Evolutionary conservation across 805 yeast genomes (phyloP), one percentile per base, ranked within the genome.

Genomic region (Starmera dryadoides): DNA sequence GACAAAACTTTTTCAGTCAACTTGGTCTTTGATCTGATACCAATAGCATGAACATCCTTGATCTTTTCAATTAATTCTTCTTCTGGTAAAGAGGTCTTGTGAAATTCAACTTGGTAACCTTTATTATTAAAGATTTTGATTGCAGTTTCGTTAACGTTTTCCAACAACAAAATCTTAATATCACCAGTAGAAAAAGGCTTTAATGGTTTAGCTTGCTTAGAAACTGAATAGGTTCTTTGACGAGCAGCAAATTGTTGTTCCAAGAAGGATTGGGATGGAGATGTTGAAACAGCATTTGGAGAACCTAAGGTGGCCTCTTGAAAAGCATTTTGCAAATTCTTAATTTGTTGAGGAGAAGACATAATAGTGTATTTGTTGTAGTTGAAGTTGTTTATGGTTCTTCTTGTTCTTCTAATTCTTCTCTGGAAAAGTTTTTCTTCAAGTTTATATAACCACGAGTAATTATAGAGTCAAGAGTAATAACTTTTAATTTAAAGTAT

Each of bases 181-280:
- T 93, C 98, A 47, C 93, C 96, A 40, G 96, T 85, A 48, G 91
- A 81, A 62, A 91, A 93, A 17, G 98, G 98, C 67, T 91, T 93
- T 58, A 93, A 73, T 23, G 83, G 74, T 66, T 85, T 86, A 36
- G 75, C 69, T 50, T 76, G 79, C 41, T 57, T 62, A 2, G 73
- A 61, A 39, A 59, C 61, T 38, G 68, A 64, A 41, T 64, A 53
- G 19, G 71, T 55, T 53, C 68, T 69, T 40, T 58, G 58, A 45
- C 68, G 60, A 25, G n/a, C n/a, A n/a, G n/a, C n/a, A n/a, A n/a
- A n/a, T n/a, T 60, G 41, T 25, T 59, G 56, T 49, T 68, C 72
- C 68, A 82, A 63, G 61, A 74, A 83, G 15, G 89, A 80, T 51
- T 77, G 80, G 34, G 85, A 77, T 43, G 94, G 94, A 5, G 93